Evolutionary conservation across 148 eudicot species (phyloP).

Genomic region (Limonium bicolor): DNA sequence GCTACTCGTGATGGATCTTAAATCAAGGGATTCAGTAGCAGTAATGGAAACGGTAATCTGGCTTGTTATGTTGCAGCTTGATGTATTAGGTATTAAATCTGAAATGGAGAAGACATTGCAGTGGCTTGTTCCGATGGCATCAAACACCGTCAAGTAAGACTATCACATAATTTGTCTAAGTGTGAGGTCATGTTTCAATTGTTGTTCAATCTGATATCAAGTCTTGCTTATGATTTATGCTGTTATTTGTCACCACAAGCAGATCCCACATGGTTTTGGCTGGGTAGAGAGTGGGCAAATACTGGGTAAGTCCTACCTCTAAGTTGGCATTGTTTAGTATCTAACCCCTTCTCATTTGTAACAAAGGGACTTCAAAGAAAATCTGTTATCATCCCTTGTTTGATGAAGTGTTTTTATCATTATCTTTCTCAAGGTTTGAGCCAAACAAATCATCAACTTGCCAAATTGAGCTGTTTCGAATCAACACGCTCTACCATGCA

Average conservation of each 20-base stretch:
- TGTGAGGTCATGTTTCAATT: too few relatives aligned
- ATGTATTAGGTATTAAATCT: constrained; percentile 44
- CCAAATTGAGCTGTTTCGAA: constrained; percentile 33
- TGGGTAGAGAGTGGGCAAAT: constrained; percentile 99
- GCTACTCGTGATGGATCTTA: too few relatives aligned
- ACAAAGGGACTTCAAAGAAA: too few relatives aligned
- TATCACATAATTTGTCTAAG: too few relatives aligned
- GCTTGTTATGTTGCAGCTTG: constrained; percentile 64
- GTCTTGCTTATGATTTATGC: too few relatives aligned
- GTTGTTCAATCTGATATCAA: too few relatives aligned
- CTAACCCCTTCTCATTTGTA: too few relatives aligned
- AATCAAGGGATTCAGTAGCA: too few relatives aligned
- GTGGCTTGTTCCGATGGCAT: constrained; percentile 82
- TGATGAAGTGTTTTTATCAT: neutral
- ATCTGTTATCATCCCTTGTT: too few relatives aligned
- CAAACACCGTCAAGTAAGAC: constrained; percentile 72
- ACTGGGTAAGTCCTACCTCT: constrained; percentile 57
- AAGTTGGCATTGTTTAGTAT: neutral
- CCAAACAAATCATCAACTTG: constrained; percentile 27
- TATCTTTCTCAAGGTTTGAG: constrained; percentile 38
- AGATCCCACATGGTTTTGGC: constrained; percentile 92
- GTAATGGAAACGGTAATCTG: too few relatives aligned
- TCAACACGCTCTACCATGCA: constrained; percentile 79
- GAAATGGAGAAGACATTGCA: constrained; percentile 81
- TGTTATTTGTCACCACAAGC: too few relatives aligned